Evolutionary conservation across 2,329 filamentous ascomycete species (phyloP), one percentile per base, ranked within the genome.

Genomic region (Rutstroemia sp.): DNA sequence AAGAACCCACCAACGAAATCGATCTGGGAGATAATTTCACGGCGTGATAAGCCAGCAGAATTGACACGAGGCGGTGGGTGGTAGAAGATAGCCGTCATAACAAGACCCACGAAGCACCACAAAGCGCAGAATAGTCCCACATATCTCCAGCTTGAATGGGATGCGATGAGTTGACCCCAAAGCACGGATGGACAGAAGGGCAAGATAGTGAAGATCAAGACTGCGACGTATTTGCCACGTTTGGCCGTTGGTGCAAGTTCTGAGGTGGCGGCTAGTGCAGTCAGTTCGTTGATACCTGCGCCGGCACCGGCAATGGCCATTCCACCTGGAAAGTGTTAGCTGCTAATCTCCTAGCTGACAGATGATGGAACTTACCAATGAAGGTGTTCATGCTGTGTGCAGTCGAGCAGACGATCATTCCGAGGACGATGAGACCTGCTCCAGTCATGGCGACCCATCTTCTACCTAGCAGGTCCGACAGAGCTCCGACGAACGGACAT

Each of bases 211-310:
- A 84, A 77, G 27, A 84, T 76, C 10, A 86, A 69, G 1, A 78
- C 67, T 5, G 79, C 78, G n/a, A 84, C 79, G 60, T 85, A 85
- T 65, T 76, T 78, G 27, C 61, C 84, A 48, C 86, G 78, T 68
- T 86, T 81, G 17, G 78, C 74, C 19, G 81, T 81, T 1, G 86
- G 85, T 0, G 83, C 86, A 58, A 88, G 75, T 66, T 89, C 85
- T 2, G 83, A 82, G 1, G 84, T 85, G 37, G 78, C 85, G 27
- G 85, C 83, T 8, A 89, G 73, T 4, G 85, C 83, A 5, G 83
- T 88, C 37, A 88, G 72, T 49, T 88, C 84, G 61, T 83, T 84
- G 58, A 88, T 78, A 14, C 85, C 85, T 10, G 84, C 83, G 37
- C 84, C 85, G 5, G 81, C 73, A 1, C 85, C 85, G 9, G 83